Percentiles rank a stretch among this genome's conserved stretches.
Evolutionary conservation across 805 yeast species (phyloP).

Genomic region (Suhomyces vadensis): DNA sequence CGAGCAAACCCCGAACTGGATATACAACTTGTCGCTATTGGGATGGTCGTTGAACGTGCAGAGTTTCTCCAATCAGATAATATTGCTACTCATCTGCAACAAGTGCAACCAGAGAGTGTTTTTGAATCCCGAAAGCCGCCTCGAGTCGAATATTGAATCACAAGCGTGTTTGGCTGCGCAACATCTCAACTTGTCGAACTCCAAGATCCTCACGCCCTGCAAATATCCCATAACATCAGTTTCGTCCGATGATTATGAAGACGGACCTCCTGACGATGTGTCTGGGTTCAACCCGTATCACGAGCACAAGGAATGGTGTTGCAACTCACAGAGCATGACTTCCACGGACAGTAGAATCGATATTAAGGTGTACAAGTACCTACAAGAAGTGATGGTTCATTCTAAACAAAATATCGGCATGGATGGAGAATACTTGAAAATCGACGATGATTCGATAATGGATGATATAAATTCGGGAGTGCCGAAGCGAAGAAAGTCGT

Average conservation of each 20-base stretch:
- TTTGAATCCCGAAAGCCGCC: constrained; percentile 17
- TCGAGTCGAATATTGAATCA: constrained; percentile 3
- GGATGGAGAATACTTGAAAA: constrained; percentile 24
- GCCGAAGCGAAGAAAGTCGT: constrained; percentile 21
- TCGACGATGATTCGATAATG: constrained; percentile 12
- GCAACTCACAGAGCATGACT: constrained; percentile 17
- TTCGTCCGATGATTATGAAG: constrained; percentile 6
- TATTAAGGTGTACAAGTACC: constrained; percentile 19
- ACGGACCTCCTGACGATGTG: constrained; percentile 16
- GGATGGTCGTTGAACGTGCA: constrained; percentile 42
- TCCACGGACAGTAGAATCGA: constrained; percentile 3
- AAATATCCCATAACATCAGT: constrained; percentile 21
- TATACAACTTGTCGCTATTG: constrained; percentile 34
- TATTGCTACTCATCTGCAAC: constrained; percentile 35
- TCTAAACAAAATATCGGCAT: constrained; percentile 27
- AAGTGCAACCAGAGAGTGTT: constrained; percentile 40
- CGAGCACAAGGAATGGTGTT: constrained; percentile 43
- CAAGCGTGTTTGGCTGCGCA: too few species aligned
- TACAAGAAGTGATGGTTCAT: constrained; percentile 21
- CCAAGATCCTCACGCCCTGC: constrained; percentile 33
- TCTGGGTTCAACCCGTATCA: constrained; percentile 19
- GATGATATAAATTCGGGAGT: not conserved
- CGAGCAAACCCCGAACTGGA: constrained; percentile 31
- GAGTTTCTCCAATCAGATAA: constrained; percentile 24
- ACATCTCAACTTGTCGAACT: constrained; percentile 18